Evolutionary conservation across 257 asterid genomes (phyloP).

Genomic region (Nicotiana undulata): DNA sequence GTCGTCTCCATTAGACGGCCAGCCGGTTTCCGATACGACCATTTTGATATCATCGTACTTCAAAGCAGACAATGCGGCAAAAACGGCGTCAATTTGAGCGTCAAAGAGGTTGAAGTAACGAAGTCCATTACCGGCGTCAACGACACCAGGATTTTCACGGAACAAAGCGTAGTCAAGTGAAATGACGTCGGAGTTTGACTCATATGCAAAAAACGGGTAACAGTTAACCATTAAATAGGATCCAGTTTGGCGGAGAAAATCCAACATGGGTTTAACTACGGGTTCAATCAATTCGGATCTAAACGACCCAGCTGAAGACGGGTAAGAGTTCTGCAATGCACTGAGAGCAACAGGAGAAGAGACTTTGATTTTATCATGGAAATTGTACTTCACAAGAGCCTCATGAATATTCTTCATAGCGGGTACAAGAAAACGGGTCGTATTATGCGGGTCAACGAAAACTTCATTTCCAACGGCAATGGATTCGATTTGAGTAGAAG

Average conservation of each 20-base stretch:
- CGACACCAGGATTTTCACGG: constrained; percentile 65
- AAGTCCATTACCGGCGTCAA: constrained; percentile 63
- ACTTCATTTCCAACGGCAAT: constrained; percentile 94
- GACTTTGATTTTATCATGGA: constrained; percentile 41
- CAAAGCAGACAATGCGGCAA: constrained; percentile 66
- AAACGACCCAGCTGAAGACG: constrained; percentile 79
- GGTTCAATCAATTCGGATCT: constrained; percentile 51
- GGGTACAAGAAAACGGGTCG: constrained; percentile 60
- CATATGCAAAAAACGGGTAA: constrained; percentile 83
- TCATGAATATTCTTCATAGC: constrained; percentile 66
- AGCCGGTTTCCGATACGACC: constrained; percentile 73
- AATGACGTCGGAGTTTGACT: constrained; percentile 71
- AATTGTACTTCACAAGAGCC: constrained; percentile 49
- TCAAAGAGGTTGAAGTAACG: constrained; percentile 69
- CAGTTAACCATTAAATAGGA: constrained; percentile 73
- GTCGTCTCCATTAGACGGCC: constrained; percentile 91
- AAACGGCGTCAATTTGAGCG: constrained; percentile 90
- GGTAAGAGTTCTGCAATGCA: constrained; percentile 79
- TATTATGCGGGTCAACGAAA: constrained; percentile 65
- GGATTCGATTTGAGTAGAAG: constrained; percentile 64
- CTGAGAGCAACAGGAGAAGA: constrained; percentile 82
- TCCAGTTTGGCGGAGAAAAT: constrained; percentile 66
- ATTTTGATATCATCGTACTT: constrained; percentile 54
- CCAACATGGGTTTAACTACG: constrained; percentile 66
- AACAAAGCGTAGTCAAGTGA: constrained; percentile 78